Base-by-base conservation (phyloP, 352 stramenopile species). In the Blastocystis sp. region DNA sequence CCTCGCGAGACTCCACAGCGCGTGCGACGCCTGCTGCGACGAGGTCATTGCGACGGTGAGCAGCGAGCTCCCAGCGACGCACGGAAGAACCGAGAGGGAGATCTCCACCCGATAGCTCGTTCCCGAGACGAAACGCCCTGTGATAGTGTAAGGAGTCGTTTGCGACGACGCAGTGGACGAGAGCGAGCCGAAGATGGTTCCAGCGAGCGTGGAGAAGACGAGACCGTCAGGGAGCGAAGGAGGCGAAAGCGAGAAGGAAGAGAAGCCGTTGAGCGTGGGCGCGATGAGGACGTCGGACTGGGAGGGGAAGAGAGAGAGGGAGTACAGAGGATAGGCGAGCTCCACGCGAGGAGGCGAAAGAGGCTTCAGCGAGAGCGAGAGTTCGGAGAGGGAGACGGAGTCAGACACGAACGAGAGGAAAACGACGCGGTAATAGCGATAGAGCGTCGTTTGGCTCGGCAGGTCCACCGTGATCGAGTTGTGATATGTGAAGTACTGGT, bases 151-250 rank as follows among this genome's bases (percentile, higher is more conserved):
- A 16, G 35, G 24, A 13, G 62, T 16, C 26, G 19, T 45, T 24
- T 24, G 19, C 10, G 24, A 33, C 21, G 50, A 41, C 12, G 31
- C 55, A 10, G 51, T 59, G 13, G 55, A 29, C 21, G 74, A 2
- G 26, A 85, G 35, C 19, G 74, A 69, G 33, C 74, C 74, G 31
- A 4, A 31, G 9, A 85, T 33, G 4, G 24, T 21, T 33, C 74
- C 74, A 3, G 74, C 19, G 24, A 69, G 37, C n/a, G 74, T 37
- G 12, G 74, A 85, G 45, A 85, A 85, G 3, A 24, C 3, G 21
- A 85, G 51, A 10, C 74, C 74, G 39, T 33, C 2, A 24, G 74
- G 74, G 24, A 85, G 74, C 1, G 37, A 9, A 9, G 37, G 12
- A 1, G 24, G 31, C 37, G 37, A 19, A 31, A 78, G 33, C 2